Conservation (phyloP, 208 protist genomes). For the Leptomonas seymouri region DNA sequence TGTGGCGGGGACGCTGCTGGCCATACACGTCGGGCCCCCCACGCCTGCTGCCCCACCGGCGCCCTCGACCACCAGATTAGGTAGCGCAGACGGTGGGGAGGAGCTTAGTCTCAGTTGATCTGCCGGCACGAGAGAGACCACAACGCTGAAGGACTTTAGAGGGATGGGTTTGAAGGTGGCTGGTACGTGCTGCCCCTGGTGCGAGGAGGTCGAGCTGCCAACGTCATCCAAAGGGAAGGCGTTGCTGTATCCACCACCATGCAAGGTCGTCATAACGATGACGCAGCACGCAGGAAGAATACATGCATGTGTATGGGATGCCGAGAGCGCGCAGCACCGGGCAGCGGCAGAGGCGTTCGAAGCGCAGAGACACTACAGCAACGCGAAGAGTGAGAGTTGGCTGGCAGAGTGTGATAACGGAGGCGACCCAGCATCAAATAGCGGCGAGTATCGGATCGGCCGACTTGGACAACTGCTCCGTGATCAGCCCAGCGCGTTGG, state of each 20-base stretch:
- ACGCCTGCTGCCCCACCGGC: constrained; percentile 14
- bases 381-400: neutral
- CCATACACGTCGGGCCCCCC: constrained; percentile 4
- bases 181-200: neutral
- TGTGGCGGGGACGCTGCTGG: constrained; percentile 9
- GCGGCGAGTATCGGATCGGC: neutral
- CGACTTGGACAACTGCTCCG: too few species aligned
- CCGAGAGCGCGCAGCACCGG: too few species aligned
- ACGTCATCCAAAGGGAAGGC: constrained; percentile 21
- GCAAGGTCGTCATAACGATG: constrained; percentile 16
- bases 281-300: neutral
- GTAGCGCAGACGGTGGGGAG: neutral
- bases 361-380: neutral
- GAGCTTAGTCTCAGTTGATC: constrained; percentile 26
- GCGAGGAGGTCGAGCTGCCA: constrained; percentile 3
- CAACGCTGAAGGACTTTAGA: constrained; percentile 30
- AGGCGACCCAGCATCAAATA: neutral
- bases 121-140: constrained; percentile 38
- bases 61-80: constrained; percentile 1
- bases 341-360: too few species aligned
- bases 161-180: constrained; percentile 22
- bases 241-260: constrained; percentile 7
- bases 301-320: neutral
- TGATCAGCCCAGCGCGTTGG: too few species aligned
- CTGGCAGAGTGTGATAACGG: neutral